Evolutionary conservation across 2,329 filamentous ascomycete species (phyloP).

Genomic region (Aspergillus piperis): DNA sequence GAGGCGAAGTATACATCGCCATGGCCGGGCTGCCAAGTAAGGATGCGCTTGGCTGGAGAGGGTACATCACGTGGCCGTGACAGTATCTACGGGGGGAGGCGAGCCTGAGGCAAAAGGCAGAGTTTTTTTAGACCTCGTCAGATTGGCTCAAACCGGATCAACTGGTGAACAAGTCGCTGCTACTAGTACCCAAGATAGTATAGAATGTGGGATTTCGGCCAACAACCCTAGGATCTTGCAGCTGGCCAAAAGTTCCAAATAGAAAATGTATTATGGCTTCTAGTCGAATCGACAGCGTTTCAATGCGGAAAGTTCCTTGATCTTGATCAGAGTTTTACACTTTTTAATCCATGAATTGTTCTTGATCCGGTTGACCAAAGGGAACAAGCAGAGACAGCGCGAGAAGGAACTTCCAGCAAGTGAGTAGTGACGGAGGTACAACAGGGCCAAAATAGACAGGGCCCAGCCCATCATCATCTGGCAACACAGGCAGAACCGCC

Average conservation of each 20-base stretch:
- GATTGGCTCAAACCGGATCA: conserved; percentile 10
- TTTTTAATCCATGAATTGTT: too few species aligned
- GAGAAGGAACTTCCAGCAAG: not conserved
- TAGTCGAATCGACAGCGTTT: not conserved
- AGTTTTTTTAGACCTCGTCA: conserved; percentile 14
- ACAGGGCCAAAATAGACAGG: conserved; percentile 1
- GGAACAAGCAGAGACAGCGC: not conserved
- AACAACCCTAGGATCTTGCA: not conserved
- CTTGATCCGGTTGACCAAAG: too few species aligned
- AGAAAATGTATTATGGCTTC: not conserved
- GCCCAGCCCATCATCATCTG: conserved; percentile 3
- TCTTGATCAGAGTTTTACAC: too few species aligned
- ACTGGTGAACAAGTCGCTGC: not conserved
- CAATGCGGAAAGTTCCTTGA: too few species aligned
- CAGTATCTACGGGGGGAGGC: not conserved
- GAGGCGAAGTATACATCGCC: not conserved
- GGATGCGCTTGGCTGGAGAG: not conserved
- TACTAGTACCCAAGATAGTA: not conserved
- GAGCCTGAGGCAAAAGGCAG: conserved; percentile 8
- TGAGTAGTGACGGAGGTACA: not conserved
- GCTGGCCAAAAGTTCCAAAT: not conserved
- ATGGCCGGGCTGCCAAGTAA: not conserved
- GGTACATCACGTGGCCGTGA: not conserved
- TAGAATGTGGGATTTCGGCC: not conserved
- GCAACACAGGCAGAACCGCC: conserved; percentile 1